Evolutionary conservation across 768 basidiomycete genomes (phyloP), one percentile per base, ranked within the genome.

Genomic region (Cubamyces sp.): DNA sequence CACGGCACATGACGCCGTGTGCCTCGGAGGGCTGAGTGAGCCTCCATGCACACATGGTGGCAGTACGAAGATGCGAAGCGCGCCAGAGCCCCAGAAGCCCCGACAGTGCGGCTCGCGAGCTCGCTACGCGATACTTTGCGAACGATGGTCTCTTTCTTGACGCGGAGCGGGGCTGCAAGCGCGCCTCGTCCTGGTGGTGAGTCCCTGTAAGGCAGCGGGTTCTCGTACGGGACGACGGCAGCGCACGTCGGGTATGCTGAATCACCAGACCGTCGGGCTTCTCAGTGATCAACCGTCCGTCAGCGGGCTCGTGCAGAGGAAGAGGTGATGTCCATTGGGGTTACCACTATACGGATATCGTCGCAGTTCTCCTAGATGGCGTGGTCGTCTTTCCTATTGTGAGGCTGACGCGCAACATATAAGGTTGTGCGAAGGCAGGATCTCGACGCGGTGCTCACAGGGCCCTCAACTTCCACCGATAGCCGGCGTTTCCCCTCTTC

Each of bases 11-110:
- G 54, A 56, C 15, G 26, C 57, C 57, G 57, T 49, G 47, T 57
- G 25, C 57, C 47, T 57, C 57, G 57, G 57, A 57, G 9, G 30
- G 23, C 57, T 57, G 57, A 57, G 47, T 43, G 54, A 54, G 54
- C 41, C n/a, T 30, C 26, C n/a, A 26, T n/a, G 7, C 3, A 5
- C 53, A 15, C 26, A 26, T 41, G 41, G 30, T 9, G 34, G 50
- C 30, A 39, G 37, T 37, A 12, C 19, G 19, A 9, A 28, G 26
- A 46, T 21, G 18, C 19, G 45, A 19, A 25, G 45, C 45, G 34
- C 34, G 34, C 34, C 34, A 6, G 4, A 34, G 34, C 34, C 4
- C 5, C 34, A 34, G 34, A 34, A 34, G 34, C 34, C 4, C 34
- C 5, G 9, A 46, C 19, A 11, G 23, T 25, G 12, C 5, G 23